Conservation (phyloP, 306 rosid genomes). For the apple (Malus domestica) region ASM211411v1 NC_041794.1:36615501-36616000, state of each 20-base stretch:
- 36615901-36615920: slow-evolving; percentile 18
- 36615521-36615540: not conserved
- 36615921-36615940: slow-evolving; percentile 12
- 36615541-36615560: not conserved
- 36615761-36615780: not conserved
- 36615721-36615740: not conserved
- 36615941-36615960: slow-evolving; percentile 5
- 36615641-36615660: not conserved
- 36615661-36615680: not conserved
- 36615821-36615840: not conserved
- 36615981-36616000: slow-evolving; percentile 13
- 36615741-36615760: not conserved
- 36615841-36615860: not conserved
- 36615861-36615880: not conserved
- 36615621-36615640: not conserved
- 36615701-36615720: not conserved
- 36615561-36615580: not conserved
- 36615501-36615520: not conserved
- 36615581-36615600: not conserved
- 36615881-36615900: slow-evolving; percentile 15
- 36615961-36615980: not conserved
- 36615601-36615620: not conserved
- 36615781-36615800: not conserved
- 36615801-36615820: not conserved
- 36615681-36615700: not conserved